Evolutionary conservation across 371 early-diverging fungal species (phyloP).

Genomic region (Polyrhizophydium stewartii): DNA sequence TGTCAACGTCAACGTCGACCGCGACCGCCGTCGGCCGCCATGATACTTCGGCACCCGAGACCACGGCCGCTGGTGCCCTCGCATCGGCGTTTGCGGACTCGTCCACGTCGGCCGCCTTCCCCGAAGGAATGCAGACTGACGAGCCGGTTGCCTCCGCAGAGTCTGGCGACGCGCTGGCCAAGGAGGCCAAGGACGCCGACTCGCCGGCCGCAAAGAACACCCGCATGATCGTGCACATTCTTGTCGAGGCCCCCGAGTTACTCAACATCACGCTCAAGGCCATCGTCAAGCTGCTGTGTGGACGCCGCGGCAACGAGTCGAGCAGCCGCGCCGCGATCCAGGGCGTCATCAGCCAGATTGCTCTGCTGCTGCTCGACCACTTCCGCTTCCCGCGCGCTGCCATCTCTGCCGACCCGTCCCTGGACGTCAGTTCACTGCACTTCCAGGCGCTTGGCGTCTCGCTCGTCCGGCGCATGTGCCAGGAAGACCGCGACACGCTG

Average conservation of each 20-base stretch:
- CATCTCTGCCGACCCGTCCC: too few relatives aligned
- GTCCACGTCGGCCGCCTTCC: too few relatives aligned
- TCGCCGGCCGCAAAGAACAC: constrained; percentile 58
- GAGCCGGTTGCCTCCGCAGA: too few relatives aligned
- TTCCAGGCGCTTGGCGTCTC: too few relatives aligned
- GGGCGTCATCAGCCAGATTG: constrained; percentile 26
- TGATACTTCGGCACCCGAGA: neutral
- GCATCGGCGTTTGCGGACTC: too few relatives aligned
- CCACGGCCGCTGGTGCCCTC: neutral
- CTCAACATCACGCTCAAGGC: constrained; percentile 67
- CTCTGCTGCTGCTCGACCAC: constrained; percentile 10
- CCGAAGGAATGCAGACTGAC: too few relatives aligned
- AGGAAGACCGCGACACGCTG: constrained; percentile 53
- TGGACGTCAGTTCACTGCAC: too few relatives aligned
- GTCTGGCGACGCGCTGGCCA: constrained; percentile 6
- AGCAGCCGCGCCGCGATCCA: constrained; percentile 50
- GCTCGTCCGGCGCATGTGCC: too few relatives aligned
- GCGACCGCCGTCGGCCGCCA: neutral
- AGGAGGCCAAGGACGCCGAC: too few relatives aligned
- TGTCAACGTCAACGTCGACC: neutral
- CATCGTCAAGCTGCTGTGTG: constrained; percentile 61
- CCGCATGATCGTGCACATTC: constrained; percentile 58
- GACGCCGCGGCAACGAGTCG: constrained; percentile 54
- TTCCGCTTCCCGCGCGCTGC: constrained; percentile 12
- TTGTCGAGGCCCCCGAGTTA: constrained; percentile 62